These are phyloP conservation scores for Talaromyces sp. DNA, from an alignment of 2,329 filamentous ascomycete species.

Conservation along the genomic window DNA sequence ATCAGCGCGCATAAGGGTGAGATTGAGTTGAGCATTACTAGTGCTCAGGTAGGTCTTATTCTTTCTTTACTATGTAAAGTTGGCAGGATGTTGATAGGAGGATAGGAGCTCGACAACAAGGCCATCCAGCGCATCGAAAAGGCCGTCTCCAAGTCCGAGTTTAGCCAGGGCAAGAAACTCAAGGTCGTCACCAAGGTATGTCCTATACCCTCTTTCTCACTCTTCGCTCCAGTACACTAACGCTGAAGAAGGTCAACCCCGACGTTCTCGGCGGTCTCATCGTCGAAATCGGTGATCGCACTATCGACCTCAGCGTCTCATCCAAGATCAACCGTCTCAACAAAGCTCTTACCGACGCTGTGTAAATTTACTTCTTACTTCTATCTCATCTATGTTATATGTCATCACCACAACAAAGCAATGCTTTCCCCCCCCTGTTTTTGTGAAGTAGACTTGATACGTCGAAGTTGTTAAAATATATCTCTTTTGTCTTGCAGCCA, in stretches of 20 bases:
- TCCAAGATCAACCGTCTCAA: constrained; percentile 96
- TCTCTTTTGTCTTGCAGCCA: neutral
- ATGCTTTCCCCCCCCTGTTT: neutral
- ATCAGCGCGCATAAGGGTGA: constrained; percentile 89
- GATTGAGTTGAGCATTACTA: constrained; percentile 88
- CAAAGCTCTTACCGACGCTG: constrained; percentile 93
- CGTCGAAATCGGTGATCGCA: constrained; percentile 47
- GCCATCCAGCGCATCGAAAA: constrained; percentile 80
- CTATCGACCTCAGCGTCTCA: constrained; percentile 56
- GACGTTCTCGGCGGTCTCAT: constrained; percentile 91
- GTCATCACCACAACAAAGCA: neutral
- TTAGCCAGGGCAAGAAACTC: constrained; percentile 91
- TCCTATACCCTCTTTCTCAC: neutral
- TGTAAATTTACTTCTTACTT: constrained; percentile 67
- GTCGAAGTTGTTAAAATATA: neutral
- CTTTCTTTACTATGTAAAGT: neutral
- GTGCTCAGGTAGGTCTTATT: constrained; percentile 71
- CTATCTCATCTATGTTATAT: constrained; percentile 1
- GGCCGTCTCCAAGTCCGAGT: constrained; percentile 83
- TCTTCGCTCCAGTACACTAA: neutral
- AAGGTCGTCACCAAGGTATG: constrained; percentile 88
- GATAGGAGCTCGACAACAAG: constrained; percentile 77
- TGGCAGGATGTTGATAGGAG: neutral
- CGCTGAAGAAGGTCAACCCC: constrained; percentile 68
- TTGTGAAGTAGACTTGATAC: neutral